phyloP scores from a whole-genome alignment of 179 eudicot genomes.

The Sideroxylon spinosum region DNA sequence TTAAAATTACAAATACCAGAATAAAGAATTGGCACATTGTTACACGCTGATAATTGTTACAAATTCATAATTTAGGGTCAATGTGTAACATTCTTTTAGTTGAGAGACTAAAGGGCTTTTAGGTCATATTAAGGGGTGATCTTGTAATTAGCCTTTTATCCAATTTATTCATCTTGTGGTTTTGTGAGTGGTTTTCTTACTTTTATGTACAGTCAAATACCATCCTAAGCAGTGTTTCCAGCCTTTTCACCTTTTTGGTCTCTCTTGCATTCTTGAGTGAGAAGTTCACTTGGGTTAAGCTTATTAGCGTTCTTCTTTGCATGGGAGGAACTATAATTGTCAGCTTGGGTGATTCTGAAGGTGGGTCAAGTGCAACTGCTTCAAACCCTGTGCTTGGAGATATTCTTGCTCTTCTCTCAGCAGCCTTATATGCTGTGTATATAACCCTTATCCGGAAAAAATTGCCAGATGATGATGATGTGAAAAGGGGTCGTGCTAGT shows the following conservation, averaged over 20 bases:
- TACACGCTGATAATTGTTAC: too few species aligned
- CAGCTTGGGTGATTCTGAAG: constrained; percentile 75
- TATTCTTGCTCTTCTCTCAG: constrained; percentile 60
- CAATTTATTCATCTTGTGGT: background rate
- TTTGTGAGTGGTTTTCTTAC: background rate
- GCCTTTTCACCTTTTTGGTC: constrained; percentile 89
- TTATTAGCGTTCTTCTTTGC: constrained; percentile 84
- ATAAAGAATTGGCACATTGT: too few species aligned
- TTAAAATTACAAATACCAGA: too few species aligned
- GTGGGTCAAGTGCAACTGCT: constrained; percentile 46
- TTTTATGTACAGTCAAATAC: constrained; percentile 70
- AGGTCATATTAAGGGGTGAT: too few species aligned
- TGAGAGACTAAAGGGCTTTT: too few species aligned
- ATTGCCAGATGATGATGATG: constrained; percentile 78
- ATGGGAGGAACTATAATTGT: constrained; percentile 96
- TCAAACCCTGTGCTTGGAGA: constrained; percentile 82
- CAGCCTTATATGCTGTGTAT: constrained; percentile 80
- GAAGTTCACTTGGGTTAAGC: constrained; percentile 87
- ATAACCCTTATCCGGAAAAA: constrained; percentile 76
- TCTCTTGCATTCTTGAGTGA: constrained; percentile 78
- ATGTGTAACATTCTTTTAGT: too few species aligned
- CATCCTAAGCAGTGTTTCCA: constrained; percentile 84
- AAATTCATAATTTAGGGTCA: too few species aligned
- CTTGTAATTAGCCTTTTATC: background rate
- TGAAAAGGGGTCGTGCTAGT: constrained; percentile 59